These are phyloP conservation scores for Diddensiella transvaalensis DNA, from an alignment of 805 yeast species.

Conservation along the genomic window DNA sequence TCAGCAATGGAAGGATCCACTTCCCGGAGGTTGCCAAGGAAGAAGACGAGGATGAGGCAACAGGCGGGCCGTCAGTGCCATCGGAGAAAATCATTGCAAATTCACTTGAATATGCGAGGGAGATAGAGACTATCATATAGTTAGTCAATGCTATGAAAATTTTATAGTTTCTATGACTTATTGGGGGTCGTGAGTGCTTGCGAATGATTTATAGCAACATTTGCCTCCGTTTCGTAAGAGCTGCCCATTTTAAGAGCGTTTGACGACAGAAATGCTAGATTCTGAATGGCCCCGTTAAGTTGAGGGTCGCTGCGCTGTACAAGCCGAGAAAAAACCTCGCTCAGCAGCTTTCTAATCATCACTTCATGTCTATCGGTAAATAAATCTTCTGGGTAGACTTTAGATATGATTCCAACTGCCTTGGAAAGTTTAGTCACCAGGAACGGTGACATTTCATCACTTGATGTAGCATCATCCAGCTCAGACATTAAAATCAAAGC, in stretches of 20 bases:
- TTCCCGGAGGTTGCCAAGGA: conserved; percentile 34
- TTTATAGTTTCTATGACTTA: background rate
- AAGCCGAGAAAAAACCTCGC: background rate
- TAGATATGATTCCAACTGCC: conserved; percentile 3
- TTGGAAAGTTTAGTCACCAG: conserved; percentile 2
- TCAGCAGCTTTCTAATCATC: background rate
- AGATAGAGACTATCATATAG: conserved; percentile 85
- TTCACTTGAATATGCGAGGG: conserved; percentile 82
- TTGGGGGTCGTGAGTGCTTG: background rate
- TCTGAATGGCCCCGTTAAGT: background rate
- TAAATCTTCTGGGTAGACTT: background rate
- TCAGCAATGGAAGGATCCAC: conserved; percentile 42
- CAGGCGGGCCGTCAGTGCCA: conserved; percentile 29
- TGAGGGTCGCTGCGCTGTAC: background rate
- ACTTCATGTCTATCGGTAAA: background rate
- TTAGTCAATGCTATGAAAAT: background rate
- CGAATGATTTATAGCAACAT: background rate
- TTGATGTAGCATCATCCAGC: background rate
- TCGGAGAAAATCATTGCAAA: conserved; percentile 54
- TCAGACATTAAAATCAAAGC: background rate
- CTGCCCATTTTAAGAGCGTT: background rate
- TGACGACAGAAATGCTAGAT: background rate
- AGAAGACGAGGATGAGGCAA: conserved; percentile 36
- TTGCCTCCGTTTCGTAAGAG: background rate
- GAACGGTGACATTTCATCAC: too few relatives aligned